These are phyloP conservation scores for Entomortierella lignicola DNA, from an alignment of 192 early-diverging fungal genomes.

Conservation along the genomic window DNA sequence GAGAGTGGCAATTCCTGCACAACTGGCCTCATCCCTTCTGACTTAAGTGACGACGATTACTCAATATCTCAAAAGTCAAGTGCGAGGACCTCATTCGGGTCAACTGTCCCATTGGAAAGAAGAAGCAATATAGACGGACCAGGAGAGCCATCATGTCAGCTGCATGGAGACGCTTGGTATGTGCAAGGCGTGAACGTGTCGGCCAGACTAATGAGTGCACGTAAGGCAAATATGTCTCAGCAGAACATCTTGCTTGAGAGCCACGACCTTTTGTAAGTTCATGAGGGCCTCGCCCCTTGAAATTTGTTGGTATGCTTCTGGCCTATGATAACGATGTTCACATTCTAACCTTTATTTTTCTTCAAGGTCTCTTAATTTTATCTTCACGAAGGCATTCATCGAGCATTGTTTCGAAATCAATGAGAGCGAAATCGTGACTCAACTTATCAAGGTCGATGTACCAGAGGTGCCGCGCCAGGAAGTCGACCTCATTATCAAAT, in stretches of 20 bases:
- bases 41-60: slow-evolving; percentile 19
- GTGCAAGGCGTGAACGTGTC: slow-evolving; percentile 18
- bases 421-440: slow-evolving; percentile 8
- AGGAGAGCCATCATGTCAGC: slow-evolving; percentile 13
- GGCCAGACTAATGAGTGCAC: slow-evolving; percentile 15
- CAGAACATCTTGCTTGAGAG: slow-evolving; percentile 22
- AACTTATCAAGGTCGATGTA: slow-evolving; percentile 13
- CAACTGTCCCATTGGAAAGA: slow-evolving; percentile 4
- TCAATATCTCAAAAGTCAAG: slow-evolving; percentile 16
- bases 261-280: slow-evolving; percentile 26
- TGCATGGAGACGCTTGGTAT: slow-evolving; percentile 12
- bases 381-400: slow-evolving; percentile 22
- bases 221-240: slow-evolving; percentile 11
- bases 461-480: slow-evolving; percentile 19
- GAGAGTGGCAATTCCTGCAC: slow-evolving; percentile 5
- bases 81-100: slow-evolving; percentile 23
- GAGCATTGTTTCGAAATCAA: slow-evolving; percentile 12
- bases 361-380: slow-evolving; percentile 22
- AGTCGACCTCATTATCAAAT: slow-evolving; percentile 22
- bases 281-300: not conserved
- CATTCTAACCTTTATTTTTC: slow-evolving; percentile 6
- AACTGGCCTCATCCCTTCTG: slow-evolving; percentile 11
- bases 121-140: slow-evolving; percentile 21
- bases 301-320: slow-evolving; percentile 4
- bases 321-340: slow-evolving; percentile 5